Evolutionary conservation across 2,329 filamentous ascomycete species (phyloP).

Genomic region (Huntiella moniliformis): DNA sequence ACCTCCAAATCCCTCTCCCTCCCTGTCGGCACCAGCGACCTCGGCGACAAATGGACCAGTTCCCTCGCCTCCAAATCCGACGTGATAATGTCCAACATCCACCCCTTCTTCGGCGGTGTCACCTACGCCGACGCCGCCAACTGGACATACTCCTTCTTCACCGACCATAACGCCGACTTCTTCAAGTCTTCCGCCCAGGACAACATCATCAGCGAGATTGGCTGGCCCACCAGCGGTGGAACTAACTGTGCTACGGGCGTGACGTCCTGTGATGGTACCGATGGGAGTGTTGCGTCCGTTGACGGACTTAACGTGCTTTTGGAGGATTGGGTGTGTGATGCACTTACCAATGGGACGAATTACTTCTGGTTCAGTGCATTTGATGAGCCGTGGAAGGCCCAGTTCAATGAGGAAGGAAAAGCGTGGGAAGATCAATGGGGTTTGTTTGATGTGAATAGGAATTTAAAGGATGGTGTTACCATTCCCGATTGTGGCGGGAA

Average conservation of each 20-base stretch:
- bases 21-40: constrained; percentile 69
- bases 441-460: constrained; percentile 66
- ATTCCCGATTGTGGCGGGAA: constrained; percentile 77
- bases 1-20: constrained; percentile 46
- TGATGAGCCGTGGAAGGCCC: constrained; percentile 86
- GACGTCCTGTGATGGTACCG: constrained; percentile 32
- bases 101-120: constrained; percentile 84
- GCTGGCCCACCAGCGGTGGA: constrained; percentile 74
- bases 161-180: constrained; percentile 44
- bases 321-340: constrained; percentile 65
- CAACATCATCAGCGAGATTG: constrained; percentile 77
- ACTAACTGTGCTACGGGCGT: constrained; percentile 41
- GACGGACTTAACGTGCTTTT: constrained; percentile 73
- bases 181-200: constrained; percentile 43
- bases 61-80: constrained; percentile 54
- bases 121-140: constrained; percentile 44
- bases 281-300: constrained; percentile 58
- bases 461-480: constrained; percentile 63
- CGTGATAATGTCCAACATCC: constrained; percentile 89
- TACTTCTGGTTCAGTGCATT: constrained; percentile 98
- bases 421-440: constrained; percentile 96
- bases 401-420: constrained; percentile 47
- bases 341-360: constrained; percentile 63
- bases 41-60: constrained; percentile 71
- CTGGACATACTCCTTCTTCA: constrained; percentile 79